Conservation (phyloP, 2,329 filamentous ascomycete species). For the Huntiella bhutanensis region DNA sequence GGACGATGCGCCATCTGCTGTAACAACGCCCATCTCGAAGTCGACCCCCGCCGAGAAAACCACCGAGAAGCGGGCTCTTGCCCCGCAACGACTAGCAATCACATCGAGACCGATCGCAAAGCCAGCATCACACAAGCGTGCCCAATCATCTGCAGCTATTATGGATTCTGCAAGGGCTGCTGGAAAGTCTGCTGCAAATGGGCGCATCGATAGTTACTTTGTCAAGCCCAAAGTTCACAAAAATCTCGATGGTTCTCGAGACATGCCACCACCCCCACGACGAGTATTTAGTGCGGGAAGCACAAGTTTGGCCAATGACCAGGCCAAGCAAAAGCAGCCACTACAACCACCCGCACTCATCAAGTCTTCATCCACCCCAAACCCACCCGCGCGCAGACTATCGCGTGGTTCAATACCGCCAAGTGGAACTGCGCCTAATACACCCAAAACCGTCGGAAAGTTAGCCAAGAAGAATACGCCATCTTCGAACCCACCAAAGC, state of each 20-base stretch:
- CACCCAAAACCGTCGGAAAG: neutral
- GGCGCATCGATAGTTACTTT: constrained; percentile 10
- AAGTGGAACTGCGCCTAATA: neutral
- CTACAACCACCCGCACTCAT: too few species aligned
- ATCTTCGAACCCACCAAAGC: constrained; percentile 4
- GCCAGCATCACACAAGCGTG: neutral
- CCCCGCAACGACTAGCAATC: neutral
- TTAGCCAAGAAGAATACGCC: neutral
- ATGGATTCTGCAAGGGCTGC: neutral
- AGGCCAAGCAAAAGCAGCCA: neutral
- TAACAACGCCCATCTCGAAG: neutral
- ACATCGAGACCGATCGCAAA: neutral
- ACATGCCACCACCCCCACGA: neutral
- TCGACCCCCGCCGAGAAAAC: neutral
- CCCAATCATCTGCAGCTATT: neutral
- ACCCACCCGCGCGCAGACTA: neutral
- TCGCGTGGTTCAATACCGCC: neutral
- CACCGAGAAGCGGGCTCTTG: neutral
- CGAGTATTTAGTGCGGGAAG: constrained; percentile 3
- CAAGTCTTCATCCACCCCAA: too few species aligned
- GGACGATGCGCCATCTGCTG: constrained; percentile 9
- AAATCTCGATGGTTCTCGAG: neutral
- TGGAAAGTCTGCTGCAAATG: constrained; percentile 3
- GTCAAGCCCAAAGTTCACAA: neutral
- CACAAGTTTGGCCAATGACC: neutral